Evolutionary conservation across 768 basidiomycete genomes (phyloP), one percentile per base, ranked within the genome.

Genomic region (Pleurotus tuoliensis): DNA sequence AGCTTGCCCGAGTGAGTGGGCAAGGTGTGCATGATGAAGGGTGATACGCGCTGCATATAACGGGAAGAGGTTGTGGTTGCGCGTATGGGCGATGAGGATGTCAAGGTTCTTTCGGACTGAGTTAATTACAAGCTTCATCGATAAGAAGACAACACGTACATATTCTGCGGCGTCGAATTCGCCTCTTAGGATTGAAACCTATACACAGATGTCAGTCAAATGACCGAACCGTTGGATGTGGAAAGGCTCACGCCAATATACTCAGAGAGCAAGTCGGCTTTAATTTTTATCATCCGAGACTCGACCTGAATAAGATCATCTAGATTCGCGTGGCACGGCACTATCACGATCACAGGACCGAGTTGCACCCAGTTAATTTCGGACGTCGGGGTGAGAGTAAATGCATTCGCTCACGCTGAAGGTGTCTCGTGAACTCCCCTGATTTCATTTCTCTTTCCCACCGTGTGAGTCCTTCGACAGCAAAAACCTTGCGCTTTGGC

Each of bases 201-300:
- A 55, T 57, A 12, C 51, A 13, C 47, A n/a, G 22, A 4, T 3
- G 30, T 34, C 30, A 11, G 27, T n/a, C 9, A 20, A 57, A 30
- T 25, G 13, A 12, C 47, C 4, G 11, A 41, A 49, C 12, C 3
- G 15, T 39, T 8, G 24, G 38, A 12, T 40, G n/a, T 39, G 30
- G 1, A 53, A 40, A 47, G 9, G 63, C 79, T 39, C 67, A 90
- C 89, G 5, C 80, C 81, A 15, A 84, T 73, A 5, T 91, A 75
- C 63, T 92, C 90, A 58, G 83, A 86, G 40, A 88, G 64, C 57
- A 91, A 65, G 60, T 92, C 89, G 0, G 87, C 88, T 59, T 84
- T 85, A 44, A 92, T 78, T 52, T 77, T 79, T n/a, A 77, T 73
- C 58, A 88, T 73, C 34, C 77, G 71, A 15, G 70, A 66, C 38